Evolutionary conservation across 768 basidiomycete species (phyloP).

Genomic region (Sarcodon aspratus): DNA sequence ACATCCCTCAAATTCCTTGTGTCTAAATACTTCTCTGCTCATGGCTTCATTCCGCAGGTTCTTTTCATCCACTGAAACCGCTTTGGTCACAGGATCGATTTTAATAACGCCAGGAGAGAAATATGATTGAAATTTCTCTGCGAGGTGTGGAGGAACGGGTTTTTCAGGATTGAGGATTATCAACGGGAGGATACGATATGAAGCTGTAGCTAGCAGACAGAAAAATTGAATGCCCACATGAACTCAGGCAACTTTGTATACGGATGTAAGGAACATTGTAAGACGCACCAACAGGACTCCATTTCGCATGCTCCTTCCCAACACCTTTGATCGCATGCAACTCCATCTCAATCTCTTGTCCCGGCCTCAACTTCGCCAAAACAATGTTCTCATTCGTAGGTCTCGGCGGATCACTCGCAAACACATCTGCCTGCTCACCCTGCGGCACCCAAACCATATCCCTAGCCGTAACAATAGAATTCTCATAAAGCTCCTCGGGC

Average conservation of each 20-base stretch:
- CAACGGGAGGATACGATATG: slow-evolving; percentile 85
- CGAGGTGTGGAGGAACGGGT: slow-evolving; percentile 67
- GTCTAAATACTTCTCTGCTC: slow-evolving; percentile 83
- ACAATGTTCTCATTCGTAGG: slow-evolving; percentile 79
- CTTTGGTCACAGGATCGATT: slow-evolving; percentile 43
- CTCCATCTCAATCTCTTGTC: slow-evolving; percentile 78
- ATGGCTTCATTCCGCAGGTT: slow-evolving; percentile 79
- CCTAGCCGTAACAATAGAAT: slow-evolving; percentile 56
- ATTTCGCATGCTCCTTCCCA: slow-evolving; percentile 95
- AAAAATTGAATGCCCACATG: neutral
- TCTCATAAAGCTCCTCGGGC: slow-evolving; percentile 55
- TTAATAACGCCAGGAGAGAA: slow-evolving; percentile 79
- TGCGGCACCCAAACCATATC: slow-evolving; percentile 71
- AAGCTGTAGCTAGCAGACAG: slow-evolving; percentile 71
- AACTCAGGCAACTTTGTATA: neutral
- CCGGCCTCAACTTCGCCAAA: slow-evolving; percentile 84
- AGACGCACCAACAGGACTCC: slow-evolving; percentile 78
- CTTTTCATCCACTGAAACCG: slow-evolving; percentile 48
- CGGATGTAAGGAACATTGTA: neutral
- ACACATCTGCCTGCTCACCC: slow-evolving; percentile 65
- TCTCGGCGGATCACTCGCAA: slow-evolving; percentile 39
- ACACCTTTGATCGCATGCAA: slow-evolving; percentile 88
- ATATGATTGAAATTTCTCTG: slow-evolving; percentile 75
- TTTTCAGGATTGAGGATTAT: slow-evolving; percentile 59
- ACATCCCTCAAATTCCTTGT: slow-evolving; percentile 78